Base-by-base conservation (phyloP, 2,329 filamentous ascomycete species). In the Orbilia javanica region DNA sequence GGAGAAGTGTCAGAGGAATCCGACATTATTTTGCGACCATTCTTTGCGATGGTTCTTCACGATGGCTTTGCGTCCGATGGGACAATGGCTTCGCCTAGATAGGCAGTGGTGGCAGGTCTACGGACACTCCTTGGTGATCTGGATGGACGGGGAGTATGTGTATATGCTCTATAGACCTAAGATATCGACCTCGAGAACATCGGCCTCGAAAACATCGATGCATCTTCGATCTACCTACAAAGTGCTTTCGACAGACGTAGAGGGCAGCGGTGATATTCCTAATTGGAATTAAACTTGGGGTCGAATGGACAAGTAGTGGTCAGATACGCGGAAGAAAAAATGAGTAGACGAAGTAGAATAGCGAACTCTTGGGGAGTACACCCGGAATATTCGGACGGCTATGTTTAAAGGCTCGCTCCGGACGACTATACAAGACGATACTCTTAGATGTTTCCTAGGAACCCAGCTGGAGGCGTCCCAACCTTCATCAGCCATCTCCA, bases 1-100 rank as follows among this genome's bases (percentile, higher is more conserved):
- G 69, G 75, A 65, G 68, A 79, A 74, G 75, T 79, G 75, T 79
- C 75, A 79, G 75, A 79, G 68, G 69, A 74, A 79, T 39, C 75
- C 68, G 63, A 79, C 75, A 79, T 50, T 25, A 7, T 50, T 44
- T 15, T n/a, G n/a, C n/a, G 4, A 10, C 31, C 31, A 5, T 62
- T 29, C 44, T 36, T 34, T 34, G 31, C 31, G 31, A 34, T 34
- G 31, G 31, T 10, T 44, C 20, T 44, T 18, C 6, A 20, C 13
- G 55, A 60, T 42, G 31, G 31, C 55, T 42, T 60, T 22, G n/a
- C 27, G 7, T 57, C 25, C 25, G 29, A 48, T n/a, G 22, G 29
- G 20, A 11, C n/a, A 18, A 25, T 11, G 42, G 20, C 10, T 48
- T 39, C 11, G 36, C 11, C 11, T 39, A 11, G 36, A 13, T 39